These are phyloP conservation scores for Diaporthe aspalathi DNA, from an alignment of 2,329 filamentous ascomycete species.

Conservation along the genomic window DNA sequence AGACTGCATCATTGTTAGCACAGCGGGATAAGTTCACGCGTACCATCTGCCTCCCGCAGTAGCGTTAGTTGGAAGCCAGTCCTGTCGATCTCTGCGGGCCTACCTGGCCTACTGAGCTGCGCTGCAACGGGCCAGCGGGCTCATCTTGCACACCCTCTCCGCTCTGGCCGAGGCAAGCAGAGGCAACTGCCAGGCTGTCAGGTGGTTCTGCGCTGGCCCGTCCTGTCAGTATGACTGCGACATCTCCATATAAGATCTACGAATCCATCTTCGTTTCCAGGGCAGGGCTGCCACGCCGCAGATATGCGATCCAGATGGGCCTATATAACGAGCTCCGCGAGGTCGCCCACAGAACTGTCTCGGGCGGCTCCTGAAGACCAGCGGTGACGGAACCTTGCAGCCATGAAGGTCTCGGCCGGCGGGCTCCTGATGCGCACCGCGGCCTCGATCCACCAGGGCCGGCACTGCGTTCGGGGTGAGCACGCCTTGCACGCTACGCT, in stretches of 20 bases:
- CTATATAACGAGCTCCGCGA: background rate
- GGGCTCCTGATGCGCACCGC: background rate
- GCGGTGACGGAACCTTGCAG: background rate
- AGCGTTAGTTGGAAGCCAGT: background rate
- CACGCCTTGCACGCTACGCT: background rate
- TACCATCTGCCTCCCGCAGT: background rate
- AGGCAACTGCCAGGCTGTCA: background rate
- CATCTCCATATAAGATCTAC: background rate
- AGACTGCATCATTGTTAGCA: background rate
- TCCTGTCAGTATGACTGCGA: background rate
- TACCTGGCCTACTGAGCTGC: background rate
- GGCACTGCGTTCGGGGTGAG: conserved; percentile 14
- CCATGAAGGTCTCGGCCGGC: background rate
- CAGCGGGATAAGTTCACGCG: background rate
- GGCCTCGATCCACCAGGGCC: background rate
- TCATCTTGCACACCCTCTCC: background rate
- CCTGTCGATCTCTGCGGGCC: background rate
- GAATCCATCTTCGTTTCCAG: background rate
- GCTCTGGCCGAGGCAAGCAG: background rate
- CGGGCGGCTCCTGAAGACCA: background rate
- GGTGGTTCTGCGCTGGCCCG: background rate
- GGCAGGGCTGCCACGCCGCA: background rate
- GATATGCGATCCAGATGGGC: background rate
- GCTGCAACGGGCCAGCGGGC: background rate
- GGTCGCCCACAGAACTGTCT: background rate